Evolutionary conservation across 2,329 filamentous ascomycete species (phyloP).

Genomic region (Chaetomiaceae sp.): DNA sequence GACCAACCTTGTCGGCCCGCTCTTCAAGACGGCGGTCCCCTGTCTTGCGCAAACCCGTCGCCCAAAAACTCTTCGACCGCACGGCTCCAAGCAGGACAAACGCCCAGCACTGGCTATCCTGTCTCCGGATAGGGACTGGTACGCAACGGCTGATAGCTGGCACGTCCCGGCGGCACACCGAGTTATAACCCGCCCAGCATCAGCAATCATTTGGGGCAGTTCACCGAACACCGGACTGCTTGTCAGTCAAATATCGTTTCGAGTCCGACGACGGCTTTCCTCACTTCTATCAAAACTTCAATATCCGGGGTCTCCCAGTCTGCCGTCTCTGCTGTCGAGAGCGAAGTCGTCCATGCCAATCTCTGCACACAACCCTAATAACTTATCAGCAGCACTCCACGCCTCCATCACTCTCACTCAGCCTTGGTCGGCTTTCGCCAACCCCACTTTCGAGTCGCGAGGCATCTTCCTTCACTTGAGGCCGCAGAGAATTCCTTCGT

Average conservation of each 20-base stretch:
- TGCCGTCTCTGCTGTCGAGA: conserved; percentile 3
- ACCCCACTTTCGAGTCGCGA: conserved; percentile 27
- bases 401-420: conserved; percentile 16
- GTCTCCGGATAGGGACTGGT: conserved; percentile 4
- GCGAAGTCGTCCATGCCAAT: conserved; percentile 15
- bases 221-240: not conserved
- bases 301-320: conserved; percentile 22
- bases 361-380: conserved; percentile 25
- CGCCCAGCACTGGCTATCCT: conserved; percentile 1
- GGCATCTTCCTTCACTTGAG: conserved; percentile 10
- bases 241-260: not conserved
- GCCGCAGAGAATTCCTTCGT: conserved; percentile 5
- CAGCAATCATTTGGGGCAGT: not conserved
- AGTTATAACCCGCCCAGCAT: not conserved
- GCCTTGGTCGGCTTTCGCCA: conserved; percentile 23
- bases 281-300: conserved; percentile 16
- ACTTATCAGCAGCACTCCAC: conserved; percentile 6
- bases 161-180: not conserved
- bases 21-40: conserved; percentile 23
- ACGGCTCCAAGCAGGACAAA: conserved; percentile 9
- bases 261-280: not conserved
- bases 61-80: conserved; percentile 12
- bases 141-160: conserved; percentile 1
- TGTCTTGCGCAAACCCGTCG: conserved; percentile 16
- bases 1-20: conserved; percentile 15